Evolutionary conservation across 495 filamentous ascomycete species (phyloP), one percentile per base, ranked within the genome.

Genomic region (Thermothielavioides terrestris): DNA sequence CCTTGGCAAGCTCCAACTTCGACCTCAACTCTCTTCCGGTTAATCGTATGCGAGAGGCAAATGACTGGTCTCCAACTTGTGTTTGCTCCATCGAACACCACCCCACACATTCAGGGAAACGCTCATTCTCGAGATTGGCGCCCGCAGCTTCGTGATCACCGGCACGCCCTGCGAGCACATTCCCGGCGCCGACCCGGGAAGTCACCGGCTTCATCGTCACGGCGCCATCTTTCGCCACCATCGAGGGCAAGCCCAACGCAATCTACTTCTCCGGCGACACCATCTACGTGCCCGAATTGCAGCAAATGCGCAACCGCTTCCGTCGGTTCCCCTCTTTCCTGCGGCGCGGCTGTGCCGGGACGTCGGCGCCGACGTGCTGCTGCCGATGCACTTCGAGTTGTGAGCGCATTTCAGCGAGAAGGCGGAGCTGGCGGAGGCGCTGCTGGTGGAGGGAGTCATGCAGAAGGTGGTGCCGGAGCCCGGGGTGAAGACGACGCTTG

Each of bases 231-330:
- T 77, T 79, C 42, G 77, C 75, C 3, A 25, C 47, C 3, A 55
- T 56, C 6, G 55, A 67, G 34, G 74, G 72, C 7, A 50, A 48
- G 6, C 75, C 73, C 4, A 77, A 78, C 43, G 76, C 70, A 0
- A 68, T 80, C 27, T 80, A 74, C 53, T 75, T 80, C 58, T 71
- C 74, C 1, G 76, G 76, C 1, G 77, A 80, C 43, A 80, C 76
- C 0, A 64, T 79, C 1, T 76, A 78, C 49, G 58, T 78, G 14
- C 59, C 67, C 1, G 73, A 76, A 44, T 51, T 78, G 15, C 46
- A 50, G 10, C 43, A 58, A 43, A 63, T 72, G 42, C 46, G 53
- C 18, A 57, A 61, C 11, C 25, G 31, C 8, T 73, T 54, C 49
- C 67, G 51, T 53, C 43, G 6, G 51, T 30, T n/a, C 6, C 5